A percentile compares a stretch with the other conserved stretches of the same genome.
phyloP scores from a whole-genome alignment of 2,329 filamentous ascomycete genomes.

The Colletotrichum spaethianum region DNA sequence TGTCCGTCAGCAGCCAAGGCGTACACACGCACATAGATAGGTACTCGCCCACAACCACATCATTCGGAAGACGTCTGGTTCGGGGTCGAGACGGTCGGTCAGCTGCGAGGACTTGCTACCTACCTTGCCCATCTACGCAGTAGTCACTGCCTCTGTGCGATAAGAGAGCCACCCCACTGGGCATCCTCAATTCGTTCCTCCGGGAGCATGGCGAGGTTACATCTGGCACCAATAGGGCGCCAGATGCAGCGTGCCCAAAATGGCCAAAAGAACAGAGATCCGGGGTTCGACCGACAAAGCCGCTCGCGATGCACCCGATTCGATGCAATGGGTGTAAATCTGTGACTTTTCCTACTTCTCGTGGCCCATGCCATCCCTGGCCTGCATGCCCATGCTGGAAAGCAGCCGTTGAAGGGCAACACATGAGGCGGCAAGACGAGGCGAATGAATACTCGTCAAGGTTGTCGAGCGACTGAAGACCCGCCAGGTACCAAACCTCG shows the following conservation, averaged over 20 bases:
- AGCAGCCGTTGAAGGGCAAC: neutral
- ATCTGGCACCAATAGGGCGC: constrained; percentile 3
- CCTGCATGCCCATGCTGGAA: neutral
- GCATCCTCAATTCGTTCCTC: constrained; percentile 5
- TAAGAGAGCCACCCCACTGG: neutral
- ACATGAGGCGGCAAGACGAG: neutral
- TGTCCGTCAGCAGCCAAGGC: constrained; percentile 5
- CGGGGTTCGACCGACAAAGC: neutral
- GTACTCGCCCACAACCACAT: neutral
- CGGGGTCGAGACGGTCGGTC: constrained; percentile 16
- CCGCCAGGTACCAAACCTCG: neutral
- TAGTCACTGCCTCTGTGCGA: neutral
- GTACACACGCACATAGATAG: neutral
- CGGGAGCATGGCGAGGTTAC: constrained; percentile 27
- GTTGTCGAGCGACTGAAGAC: neutral
- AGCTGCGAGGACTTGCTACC: neutral
- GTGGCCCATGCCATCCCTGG: constrained; percentile 2
- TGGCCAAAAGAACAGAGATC: neutral
- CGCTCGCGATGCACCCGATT: constrained; percentile 24
- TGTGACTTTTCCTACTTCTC: neutral
- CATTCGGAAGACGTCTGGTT: constrained; percentile 14
- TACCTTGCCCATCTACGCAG: too few relatives aligned
- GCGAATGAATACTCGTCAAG: neutral
- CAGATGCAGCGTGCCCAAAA: neutral
- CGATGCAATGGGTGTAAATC: constrained; percentile 1